Base-by-base conservation (phyloP, 2,329 filamentous ascomycete species). In the Pseudogymnoascus destructans region DNA sequence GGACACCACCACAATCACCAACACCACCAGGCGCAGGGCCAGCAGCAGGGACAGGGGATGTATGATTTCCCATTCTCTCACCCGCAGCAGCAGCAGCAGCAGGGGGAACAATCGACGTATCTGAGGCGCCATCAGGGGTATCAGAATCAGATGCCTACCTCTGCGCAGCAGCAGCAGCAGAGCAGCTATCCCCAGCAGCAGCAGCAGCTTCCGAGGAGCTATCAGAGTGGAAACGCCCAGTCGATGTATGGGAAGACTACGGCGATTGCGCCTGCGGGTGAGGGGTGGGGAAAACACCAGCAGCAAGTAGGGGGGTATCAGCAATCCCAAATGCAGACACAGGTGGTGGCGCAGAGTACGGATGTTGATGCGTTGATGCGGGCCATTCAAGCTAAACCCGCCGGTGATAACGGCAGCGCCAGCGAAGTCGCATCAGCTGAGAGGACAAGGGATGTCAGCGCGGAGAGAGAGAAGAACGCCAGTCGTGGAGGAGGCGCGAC, bases 361-460 rank as follows among this genome's bases (percentile, higher is more conserved):
- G 82, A 89, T 60, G 84, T 96, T 35, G 91, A 96, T 69, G 84
- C 83, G 40, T 73, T 97, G 40, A 95, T 96, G 89, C 89, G 86
- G 71, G 82, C 86, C 0, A 92, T 96, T 49, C 90, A 95, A 70
- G 75, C 80, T 46, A 87, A 86, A 66, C 72, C 77, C 13, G 52
- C 52, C 11, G 27, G 27, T 21, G 33, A 15, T 5, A n/a, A 7
- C 21, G 10, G n/a, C 7, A 19, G 13, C n/a, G 9, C n/a, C 30
- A 10, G 19, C 7, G 19, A 21, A 6, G 17, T 1, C 1, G 8
- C 23, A 49, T 56, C 30, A 56, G 59, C 9, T 23, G 61, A 42
- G 59, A 57, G 46, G 60, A 64, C 4, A 46, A 54, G 59, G 56
- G 65, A 63, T 61, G 63, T 67, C 59, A 66, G 65, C 46, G 59